Evolutionary conservation across 176 grass and related monocot species (phyloP), one percentile per base, ranked within the genome.

Genomic region (Oryza officinalis): DNA sequence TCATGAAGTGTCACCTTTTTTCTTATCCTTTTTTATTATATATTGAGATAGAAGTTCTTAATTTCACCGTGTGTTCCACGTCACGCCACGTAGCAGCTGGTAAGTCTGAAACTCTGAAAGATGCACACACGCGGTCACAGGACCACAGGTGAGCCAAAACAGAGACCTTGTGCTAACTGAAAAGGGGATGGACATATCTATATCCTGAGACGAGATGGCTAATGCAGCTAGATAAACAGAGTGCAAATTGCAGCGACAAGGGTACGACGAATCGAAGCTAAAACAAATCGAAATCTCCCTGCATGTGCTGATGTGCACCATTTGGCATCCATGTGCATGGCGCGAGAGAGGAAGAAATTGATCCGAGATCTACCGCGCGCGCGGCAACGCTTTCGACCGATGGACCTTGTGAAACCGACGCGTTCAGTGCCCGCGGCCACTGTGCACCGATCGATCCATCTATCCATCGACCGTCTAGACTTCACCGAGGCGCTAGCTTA

Each of bases 281-380:
- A 18, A 69, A 40, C 33, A 4, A 27, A 77, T 83, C 80, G 66
- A 83, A 54, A 65, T 1, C 11, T 41, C n/a, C 49, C 38, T 54
- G 40, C 85, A 65, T 76, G 63, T 77, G 52, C 52, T 57, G 52
- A 71, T 75, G 45, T 59, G 77, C 74, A 23, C 60, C 41, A 60
- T 20, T 20, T 25, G 52, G 83, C 50, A 20, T 57, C 88, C 88
- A 90, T 86, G 86, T 83, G 74, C 44, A 8, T 57, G 52, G 17
- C 52, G 52, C 31, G 40, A 14, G 40, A 14, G 45, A 5, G 15
- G 13, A 50, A 8, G 80, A 43, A 83, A 52, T 83, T 18, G 37
- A 23, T 15, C 10, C 25, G 63, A 25, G 69, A 18, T 61, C 65
- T 45, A 63, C 82, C 71, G 64, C 76, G 4, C 49, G 14, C 47